A percentile compares a stretch with the other conserved stretches of the same genome.
These are phyloP conservation scores for Alternaria viburni DNA, from an alignment of 2,329 filamentous ascomycete species.

Conservation along the genomic window DNA sequence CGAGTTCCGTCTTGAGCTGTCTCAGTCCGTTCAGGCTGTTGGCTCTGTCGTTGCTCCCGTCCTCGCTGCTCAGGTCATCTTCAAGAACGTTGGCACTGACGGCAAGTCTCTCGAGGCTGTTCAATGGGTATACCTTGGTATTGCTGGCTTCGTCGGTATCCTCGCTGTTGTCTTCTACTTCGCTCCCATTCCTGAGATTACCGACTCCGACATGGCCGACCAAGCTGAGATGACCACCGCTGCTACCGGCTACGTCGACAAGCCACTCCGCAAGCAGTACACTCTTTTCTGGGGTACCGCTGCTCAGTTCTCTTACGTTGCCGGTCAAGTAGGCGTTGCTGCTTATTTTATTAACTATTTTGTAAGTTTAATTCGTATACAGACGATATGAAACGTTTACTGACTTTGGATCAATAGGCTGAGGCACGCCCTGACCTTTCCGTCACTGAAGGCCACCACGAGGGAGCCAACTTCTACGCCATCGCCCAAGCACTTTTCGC, in stretches of 20 bases:
- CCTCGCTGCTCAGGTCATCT: constrained; percentile 75
- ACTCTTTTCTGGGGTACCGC: constrained; percentile 46
- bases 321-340: constrained; percentile 62
- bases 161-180: constrained; percentile 72
- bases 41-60: constrained; percentile 77
- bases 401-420: not conserved
- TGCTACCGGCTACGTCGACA: constrained; percentile 61
- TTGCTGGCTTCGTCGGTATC: constrained; percentile 73
- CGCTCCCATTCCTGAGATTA: constrained; percentile 66
- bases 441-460: constrained; percentile 33
- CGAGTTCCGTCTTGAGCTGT: constrained; percentile 78
- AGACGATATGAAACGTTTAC: too few species aligned
- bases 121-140: constrained; percentile 82
- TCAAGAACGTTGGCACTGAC: constrained; percentile 66
- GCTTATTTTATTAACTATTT: too few species aligned
- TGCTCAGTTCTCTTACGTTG: constrained; percentile 63
- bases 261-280: constrained; percentile 69
- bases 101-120: constrained; percentile 67
- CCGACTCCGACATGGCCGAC: constrained; percentile 67
- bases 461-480: constrained; percentile 49
- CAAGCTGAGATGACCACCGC: constrained; percentile 41
- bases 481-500: constrained; percentile 49
- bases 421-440: constrained; percentile 41
- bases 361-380: too few species aligned
- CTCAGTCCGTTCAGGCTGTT: constrained; percentile 79